Evolutionary conservation across 345 rosid genomes (phyloP).

Genomic region (Hirschfeldia incana): DNA sequence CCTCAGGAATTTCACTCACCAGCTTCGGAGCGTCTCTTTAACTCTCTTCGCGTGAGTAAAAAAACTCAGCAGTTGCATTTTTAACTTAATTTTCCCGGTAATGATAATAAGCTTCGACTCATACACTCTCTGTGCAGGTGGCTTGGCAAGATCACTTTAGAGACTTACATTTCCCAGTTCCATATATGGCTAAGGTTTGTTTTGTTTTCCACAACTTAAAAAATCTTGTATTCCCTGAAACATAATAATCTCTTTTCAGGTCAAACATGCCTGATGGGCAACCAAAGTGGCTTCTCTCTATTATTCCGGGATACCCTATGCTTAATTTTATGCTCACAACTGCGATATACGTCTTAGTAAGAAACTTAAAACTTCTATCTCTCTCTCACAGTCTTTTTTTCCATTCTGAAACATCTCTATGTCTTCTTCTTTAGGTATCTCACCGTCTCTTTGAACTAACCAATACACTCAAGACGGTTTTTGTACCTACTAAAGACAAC

Average conservation of each 20-base stretch:
- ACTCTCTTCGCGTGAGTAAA: constrained; percentile 79
- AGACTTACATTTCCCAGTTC: constrained; percentile 93
- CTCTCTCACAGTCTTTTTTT: neutral
- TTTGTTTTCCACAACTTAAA: neutral
- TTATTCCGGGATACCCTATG: constrained; percentile 86
- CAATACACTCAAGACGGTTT: constrained; percentile 65
- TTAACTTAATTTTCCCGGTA: neutral
- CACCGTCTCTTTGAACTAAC: constrained; percentile 81
- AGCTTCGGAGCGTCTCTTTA: constrained; percentile 68
- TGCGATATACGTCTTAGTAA: constrained; percentile 78
- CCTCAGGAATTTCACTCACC: constrained; percentile 85
- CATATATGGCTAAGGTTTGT: constrained; percentile 98
- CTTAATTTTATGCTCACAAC: constrained; percentile 96
- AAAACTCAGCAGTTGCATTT: constrained; percentile 19
- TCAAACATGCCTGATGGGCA: constrained; percentile 87
- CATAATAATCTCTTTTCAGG: constrained; percentile 50
- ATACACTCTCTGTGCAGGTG: constrained; percentile 50
- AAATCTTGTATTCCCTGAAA: neutral
- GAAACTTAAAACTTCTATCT: constrained; percentile 23
- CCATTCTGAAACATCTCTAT: constrained; percentile 23
- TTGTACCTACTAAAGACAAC: constrained; percentile 79
- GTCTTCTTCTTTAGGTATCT: constrained; percentile 60
- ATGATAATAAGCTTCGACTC: constrained; percentile 7
- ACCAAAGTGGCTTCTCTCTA: constrained; percentile 95
- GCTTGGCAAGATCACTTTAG: constrained; percentile 95